Evolutionary conservation across 108 stramenopile species (phyloP).

Genomic region (Chaetoceros tenuissimus): DNA sequence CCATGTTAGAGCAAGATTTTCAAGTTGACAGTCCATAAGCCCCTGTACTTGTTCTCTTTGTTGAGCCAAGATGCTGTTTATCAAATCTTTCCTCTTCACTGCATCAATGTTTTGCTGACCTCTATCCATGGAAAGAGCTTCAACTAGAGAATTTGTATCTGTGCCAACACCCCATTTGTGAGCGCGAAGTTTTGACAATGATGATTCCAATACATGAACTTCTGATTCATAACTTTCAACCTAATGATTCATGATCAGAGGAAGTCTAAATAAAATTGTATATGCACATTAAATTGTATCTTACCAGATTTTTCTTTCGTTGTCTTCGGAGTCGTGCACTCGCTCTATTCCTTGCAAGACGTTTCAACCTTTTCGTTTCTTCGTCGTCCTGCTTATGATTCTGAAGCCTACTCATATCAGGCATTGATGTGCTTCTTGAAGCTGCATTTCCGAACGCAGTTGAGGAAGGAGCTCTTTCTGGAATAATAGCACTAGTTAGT

Average conservation of each 20-base stretch:
- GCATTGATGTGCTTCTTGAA: constrained; percentile 49
- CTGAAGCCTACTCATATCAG: constrained; percentile 66
- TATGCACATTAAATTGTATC: constrained; percentile 2
- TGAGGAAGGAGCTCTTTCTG: too few species aligned
- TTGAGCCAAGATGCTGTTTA: constrained; percentile 61
- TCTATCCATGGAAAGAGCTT: constrained; percentile 83
- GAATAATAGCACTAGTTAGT: too few species aligned
- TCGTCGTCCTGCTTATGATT: constrained; percentile 52
- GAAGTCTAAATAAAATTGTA: constrained; percentile 1
- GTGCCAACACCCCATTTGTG: constrained; percentile 54
- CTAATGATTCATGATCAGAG: constrained; percentile 9
- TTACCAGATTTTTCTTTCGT: constrained; percentile 83
- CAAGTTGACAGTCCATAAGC: constrained; percentile 58
- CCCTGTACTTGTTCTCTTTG: constrained; percentile 67
- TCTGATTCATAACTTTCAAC: constrained; percentile 86
- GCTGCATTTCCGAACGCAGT: constrained; percentile 10
- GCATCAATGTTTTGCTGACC: constrained; percentile 65
- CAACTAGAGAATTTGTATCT: constrained; percentile 22
- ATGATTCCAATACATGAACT: constrained; percentile 76
- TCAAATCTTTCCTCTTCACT: constrained; percentile 48
- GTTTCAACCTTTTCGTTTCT: constrained; percentile 78
- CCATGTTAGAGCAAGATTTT: constrained; percentile 45
- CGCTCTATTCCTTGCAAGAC: constrained; percentile 81
- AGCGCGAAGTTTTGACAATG: constrained; percentile 53
- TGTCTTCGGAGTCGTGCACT: constrained; percentile 67